These are phyloP conservation scores for Musa schizocarpa DNA, from an alignment of 176 grass and related monocot species.

Conservation along the genomic window DNA sequence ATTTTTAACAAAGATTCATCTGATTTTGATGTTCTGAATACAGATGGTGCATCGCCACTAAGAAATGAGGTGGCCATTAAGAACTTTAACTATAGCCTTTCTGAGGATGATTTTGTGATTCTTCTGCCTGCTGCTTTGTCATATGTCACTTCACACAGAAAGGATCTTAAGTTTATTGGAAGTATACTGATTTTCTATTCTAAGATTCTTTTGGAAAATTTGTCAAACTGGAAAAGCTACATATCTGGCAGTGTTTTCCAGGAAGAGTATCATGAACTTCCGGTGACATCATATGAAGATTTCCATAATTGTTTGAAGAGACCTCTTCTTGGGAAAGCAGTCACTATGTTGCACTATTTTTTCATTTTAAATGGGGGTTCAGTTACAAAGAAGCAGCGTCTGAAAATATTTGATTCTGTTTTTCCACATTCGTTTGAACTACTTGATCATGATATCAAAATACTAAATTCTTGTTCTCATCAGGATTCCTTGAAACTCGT, in stretches of 20 bases:
- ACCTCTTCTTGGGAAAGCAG: conserved; percentile 71
- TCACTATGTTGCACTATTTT: conserved; percentile 50
- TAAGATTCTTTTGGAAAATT: conserved; percentile 46
- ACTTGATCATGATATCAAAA: conserved; percentile 41
- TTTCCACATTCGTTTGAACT: conserved; percentile 51
- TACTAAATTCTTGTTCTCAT: conserved; percentile 31
- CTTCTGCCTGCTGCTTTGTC: conserved; percentile 71
- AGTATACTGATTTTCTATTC: conserved; percentile 47
- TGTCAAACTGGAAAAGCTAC: conserved; percentile 69
- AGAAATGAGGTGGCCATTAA: background rate
- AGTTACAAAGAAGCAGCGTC: conserved; percentile 35
- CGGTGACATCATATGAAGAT: conserved; percentile 42
- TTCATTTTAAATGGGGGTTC: conserved; percentile 31
- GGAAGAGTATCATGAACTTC: conserved; percentile 45
- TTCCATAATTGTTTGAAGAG: conserved; percentile 43
- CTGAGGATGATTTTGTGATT: conserved; percentile 53
- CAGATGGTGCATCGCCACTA: conserved; percentile 29
- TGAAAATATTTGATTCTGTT: conserved; percentile 66
- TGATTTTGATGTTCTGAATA: conserved; percentile 29
- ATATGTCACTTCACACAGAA: conserved; percentile 39
- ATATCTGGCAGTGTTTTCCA: conserved; percentile 37
- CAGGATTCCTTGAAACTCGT: conserved; percentile 43
- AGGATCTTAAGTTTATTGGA: conserved; percentile 32
- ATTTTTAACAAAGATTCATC: conserved; percentile 34
- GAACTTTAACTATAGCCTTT: conserved; percentile 1